A percentile compares a stretch with the other conserved stretches of the same genome.
phyloP scores from a whole-genome alignment of 2,329 filamentous ascomycete genomes.

The Cladophialophora bantiana region DNA sequence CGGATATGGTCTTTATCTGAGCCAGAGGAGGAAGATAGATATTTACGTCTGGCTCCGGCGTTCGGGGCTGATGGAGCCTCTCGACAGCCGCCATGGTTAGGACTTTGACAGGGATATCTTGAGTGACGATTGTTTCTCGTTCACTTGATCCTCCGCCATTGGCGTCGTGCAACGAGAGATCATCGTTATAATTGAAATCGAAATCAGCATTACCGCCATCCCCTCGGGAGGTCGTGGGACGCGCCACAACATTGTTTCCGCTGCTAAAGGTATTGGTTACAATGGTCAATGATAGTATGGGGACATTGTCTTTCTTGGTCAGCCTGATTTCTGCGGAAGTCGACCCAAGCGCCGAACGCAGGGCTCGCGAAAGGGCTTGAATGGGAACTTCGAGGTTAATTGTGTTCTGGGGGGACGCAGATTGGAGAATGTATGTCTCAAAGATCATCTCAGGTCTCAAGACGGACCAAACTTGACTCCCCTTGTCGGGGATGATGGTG shows the following conservation, averaged over 20 bases:
- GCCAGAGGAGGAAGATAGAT: constrained; percentile 86
- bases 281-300: constrained; percentile 88
- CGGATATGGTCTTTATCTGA: constrained; percentile 91
- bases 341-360: constrained; percentile 84
- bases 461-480: constrained; percentile 95
- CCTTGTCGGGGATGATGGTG: constrained; percentile 92
- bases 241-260: constrained; percentile 55
- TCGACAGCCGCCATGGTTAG: constrained; percentile 84
- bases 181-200: constrained; percentile 49
- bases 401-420: constrained; percentile 79
- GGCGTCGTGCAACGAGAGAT: constrained; percentile 51
- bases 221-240: constrained; percentile 38
- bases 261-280: constrained; percentile 72
- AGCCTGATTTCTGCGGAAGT: constrained; percentile 83
- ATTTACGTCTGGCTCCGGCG: constrained; percentile 90
- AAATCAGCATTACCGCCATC: constrained; percentile 35
- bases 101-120: constrained; percentile 94
- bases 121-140: constrained; percentile 89
- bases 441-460: constrained; percentile 79
- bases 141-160: constrained; percentile 68
- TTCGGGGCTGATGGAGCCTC: constrained; percentile 89
- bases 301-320: constrained; percentile 88
- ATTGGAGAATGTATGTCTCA: constrained; percentile 86
- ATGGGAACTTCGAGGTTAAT: constrained; percentile 97
- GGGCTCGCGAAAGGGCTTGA: constrained; percentile 84